Evolutionary conservation across 495 filamentous ascomycete genomes (phyloP).

Genomic region (Lichina pygmaea): DNA sequence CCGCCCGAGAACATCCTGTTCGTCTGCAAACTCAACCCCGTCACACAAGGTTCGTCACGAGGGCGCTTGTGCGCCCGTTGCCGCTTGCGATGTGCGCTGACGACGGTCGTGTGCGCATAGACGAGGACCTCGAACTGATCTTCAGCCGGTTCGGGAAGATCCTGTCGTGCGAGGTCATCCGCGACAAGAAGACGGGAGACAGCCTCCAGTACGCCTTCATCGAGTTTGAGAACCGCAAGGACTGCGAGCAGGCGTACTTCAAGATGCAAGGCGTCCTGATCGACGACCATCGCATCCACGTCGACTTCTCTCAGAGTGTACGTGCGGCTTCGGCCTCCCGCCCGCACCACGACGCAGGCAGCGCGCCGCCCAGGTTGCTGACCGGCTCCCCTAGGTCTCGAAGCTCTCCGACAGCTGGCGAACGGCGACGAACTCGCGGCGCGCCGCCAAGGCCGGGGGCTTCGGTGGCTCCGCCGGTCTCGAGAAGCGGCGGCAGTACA

Average conservation of each 20-base stretch:
- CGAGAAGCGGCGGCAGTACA: conserved; percentile 78
- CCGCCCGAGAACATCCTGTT: conserved; percentile 94
- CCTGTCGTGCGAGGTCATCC: conserved; percentile 83
- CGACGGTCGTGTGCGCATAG: conserved; percentile 12
- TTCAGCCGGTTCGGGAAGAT: conserved; percentile 95
- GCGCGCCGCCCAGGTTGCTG: conserved; percentile 5
- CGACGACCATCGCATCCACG: conserved; percentile 92
- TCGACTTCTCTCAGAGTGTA: conserved; percentile 95
- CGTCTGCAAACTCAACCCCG: conserved; percentile 94
- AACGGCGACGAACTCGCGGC: conserved; percentile 60
- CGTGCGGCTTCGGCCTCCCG: conserved; percentile 5
- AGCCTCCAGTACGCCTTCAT: conserved; percentile 95
- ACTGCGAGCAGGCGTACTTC: conserved; percentile 88
- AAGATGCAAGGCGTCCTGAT: conserved; percentile 96
- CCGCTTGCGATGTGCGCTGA: neutral
- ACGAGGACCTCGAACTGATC: conserved; percentile 82
- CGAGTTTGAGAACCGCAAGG: conserved; percentile 76
- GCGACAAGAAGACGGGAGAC: conserved; percentile 81
- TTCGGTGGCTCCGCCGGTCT: conserved; percentile 73
- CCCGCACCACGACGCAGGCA: neutral
- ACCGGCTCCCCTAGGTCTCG: conserved; percentile 25
- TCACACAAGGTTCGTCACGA: conserved; percentile 38
- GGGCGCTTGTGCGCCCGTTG: neutral
- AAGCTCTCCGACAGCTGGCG: conserved; percentile 82
- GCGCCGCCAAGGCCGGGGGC: conserved; percentile 41